Percentiles rank a stretch among this genome's conserved stretches.
These are phyloP conservation scores for Yarrowia divulgata DNA, from an alignment of 805 yeast species.

Conservation along the genomic window DNA sequence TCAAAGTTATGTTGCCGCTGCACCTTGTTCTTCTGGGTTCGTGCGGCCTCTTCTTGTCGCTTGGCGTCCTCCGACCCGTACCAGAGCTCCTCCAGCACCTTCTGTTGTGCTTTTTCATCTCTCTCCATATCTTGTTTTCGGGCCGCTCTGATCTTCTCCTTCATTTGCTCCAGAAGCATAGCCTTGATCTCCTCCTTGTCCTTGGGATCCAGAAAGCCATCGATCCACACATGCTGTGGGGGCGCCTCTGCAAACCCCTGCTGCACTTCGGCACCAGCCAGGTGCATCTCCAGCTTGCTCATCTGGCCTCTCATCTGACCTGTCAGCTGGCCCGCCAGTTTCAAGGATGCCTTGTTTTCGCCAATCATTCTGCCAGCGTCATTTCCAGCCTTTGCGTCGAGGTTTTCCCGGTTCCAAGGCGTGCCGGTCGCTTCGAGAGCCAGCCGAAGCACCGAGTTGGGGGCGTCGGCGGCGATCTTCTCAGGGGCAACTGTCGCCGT, in stretches of 20 bases:
- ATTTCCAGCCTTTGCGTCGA: neutral
- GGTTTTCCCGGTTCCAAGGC: slow-evolving; percentile 15
- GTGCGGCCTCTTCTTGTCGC: slow-evolving; percentile 13
- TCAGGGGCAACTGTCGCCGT: neutral
- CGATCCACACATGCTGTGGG: slow-evolving; percentile 21
- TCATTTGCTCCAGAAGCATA: neutral
- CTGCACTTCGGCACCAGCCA: slow-evolving; percentile 25
- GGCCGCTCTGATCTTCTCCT: slow-evolving; percentile 1
- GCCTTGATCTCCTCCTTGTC: slow-evolving; percentile 25
- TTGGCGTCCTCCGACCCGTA: slow-evolving; percentile 19
- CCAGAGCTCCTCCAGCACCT: slow-evolving; percentile 21
- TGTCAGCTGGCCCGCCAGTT: slow-evolving; percentile 14
- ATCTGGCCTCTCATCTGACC: slow-evolving; percentile 3
- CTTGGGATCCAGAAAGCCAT: slow-evolving; percentile 25
- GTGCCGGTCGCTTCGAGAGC: slow-evolving; percentile 5
- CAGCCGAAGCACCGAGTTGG: slow-evolving; percentile 14
- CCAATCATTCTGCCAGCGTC: slow-evolving; percentile 14
- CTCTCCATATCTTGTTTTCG: neutral
- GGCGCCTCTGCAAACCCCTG: slow-evolving; percentile 3
- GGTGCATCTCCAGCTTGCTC: slow-evolving; percentile 31
- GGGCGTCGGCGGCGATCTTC: neutral
- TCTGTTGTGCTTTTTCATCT: neutral
- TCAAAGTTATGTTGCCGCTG: slow-evolving; percentile 21
- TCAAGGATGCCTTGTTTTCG: slow-evolving; percentile 20
- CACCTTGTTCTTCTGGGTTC: slow-evolving; percentile 3